Percentiles rank a stretch among this genome's conserved stretches.
These are phyloP conservation scores for Xylaria venustula DNA, from an alignment of 495 filamentous ascomycete species.

Conservation along the genomic window DNA sequence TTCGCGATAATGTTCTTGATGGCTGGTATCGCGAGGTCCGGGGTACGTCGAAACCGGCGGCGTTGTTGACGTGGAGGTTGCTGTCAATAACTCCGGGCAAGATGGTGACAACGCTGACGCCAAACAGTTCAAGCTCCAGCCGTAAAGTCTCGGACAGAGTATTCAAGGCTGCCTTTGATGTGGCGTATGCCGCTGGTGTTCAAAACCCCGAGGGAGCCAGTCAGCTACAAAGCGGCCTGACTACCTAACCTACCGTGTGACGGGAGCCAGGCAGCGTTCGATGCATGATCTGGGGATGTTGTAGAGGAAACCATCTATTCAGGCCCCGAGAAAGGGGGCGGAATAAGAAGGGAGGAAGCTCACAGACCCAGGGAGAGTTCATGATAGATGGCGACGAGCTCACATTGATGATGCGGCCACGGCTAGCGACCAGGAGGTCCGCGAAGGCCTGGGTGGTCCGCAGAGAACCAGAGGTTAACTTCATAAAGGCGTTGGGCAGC, in stretches of 20 bases:
- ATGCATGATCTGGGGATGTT: too few relatives aligned
- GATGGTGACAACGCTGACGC: conserved; percentile 30
- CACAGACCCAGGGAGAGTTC: not conserved
- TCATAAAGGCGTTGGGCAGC: conserved; percentile 46
- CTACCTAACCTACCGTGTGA: too few relatives aligned
- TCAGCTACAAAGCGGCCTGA: not conserved
- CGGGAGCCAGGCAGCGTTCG: too few relatives aligned
- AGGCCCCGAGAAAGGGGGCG: too few relatives aligned
- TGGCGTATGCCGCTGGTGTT: conserved; percentile 28
- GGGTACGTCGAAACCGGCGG: too few relatives aligned
- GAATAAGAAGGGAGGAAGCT: not conserved
- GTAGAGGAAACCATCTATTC: too few relatives aligned
- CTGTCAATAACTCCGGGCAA: conserved; percentile 23
- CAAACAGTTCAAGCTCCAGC: conserved; percentile 40
- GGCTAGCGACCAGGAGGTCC: conserved; percentile 43
- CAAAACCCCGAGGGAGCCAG: not conserved
- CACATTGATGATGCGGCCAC: conserved; percentile 47
- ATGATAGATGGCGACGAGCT: not conserved
- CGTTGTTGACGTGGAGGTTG: conserved; percentile 15
- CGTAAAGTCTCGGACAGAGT: conserved; percentile 35
- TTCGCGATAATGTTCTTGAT: too few relatives aligned
- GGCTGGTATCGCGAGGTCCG: too few relatives aligned
- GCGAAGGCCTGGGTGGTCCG: conserved; percentile 50
- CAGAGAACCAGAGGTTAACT: conserved; percentile 47
- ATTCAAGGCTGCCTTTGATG: conserved; percentile 37